Conservation (phyloP, 345 rosid species). For the Sonneratia caseolaris region DNA sequence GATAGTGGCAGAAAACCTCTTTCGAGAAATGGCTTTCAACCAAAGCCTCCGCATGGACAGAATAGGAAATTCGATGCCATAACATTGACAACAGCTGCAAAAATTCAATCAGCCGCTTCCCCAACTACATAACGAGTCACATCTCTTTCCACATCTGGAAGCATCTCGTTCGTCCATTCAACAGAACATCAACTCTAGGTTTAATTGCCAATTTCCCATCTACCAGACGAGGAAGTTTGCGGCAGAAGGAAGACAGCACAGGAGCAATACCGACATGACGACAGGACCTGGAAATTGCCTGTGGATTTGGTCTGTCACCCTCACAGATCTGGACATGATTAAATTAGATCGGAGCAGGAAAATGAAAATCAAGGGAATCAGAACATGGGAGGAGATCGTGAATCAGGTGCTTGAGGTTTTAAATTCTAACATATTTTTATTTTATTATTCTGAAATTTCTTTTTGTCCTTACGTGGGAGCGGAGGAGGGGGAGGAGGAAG, state of each 20-base stretch:
- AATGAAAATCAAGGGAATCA: not conserved
- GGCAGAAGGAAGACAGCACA: too few relatives aligned
- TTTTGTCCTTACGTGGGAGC: not conserved
- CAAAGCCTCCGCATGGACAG: not conserved
- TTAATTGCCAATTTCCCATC: too few relatives aligned
- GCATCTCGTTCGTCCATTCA: too few relatives aligned
- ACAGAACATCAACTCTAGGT: too few relatives aligned
- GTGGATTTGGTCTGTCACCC: conserved; percentile 7
- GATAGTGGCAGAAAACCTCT: not conserved
- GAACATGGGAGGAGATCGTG: not conserved
- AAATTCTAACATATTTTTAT: not conserved
- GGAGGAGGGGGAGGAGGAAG: not conserved
- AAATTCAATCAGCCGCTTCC: not conserved
- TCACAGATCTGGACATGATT: conserved; percentile 5
- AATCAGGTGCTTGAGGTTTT: not conserved
- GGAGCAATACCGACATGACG: too few relatives aligned
- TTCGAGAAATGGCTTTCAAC: not conserved
- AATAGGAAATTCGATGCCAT: not conserved
- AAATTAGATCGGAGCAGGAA: not conserved
- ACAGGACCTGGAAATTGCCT: conserved; percentile 7
- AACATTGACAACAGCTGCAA: not conserved
- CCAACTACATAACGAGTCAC: not conserved
- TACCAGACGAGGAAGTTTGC: too few relatives aligned
- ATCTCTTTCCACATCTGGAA: too few relatives aligned
- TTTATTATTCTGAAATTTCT: not conserved